Percentiles rank a stretch among this genome's conserved stretches.
These are phyloP conservation scores for Dictyostelium intermedium DNA, from an alignment of 78 protist species.

Conservation along the genomic window DNA sequence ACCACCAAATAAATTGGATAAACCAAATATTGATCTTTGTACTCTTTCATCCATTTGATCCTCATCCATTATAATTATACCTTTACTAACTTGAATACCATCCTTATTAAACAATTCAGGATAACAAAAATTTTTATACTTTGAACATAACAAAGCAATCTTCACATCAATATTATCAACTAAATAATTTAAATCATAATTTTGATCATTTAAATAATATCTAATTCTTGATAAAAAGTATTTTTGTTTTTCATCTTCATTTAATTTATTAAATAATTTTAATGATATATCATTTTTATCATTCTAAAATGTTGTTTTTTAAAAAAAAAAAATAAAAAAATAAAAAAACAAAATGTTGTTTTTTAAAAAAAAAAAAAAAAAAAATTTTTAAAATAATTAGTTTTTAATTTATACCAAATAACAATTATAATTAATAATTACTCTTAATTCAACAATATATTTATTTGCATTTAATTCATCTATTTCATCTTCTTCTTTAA, in stretches of 20 bases:
- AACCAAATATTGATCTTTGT: not conserved
- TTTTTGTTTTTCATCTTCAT: not conserved
- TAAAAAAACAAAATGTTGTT: not conserved
- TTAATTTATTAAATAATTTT: not conserved
- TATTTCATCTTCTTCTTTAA: not conserved
- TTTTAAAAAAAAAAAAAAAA: not conserved
- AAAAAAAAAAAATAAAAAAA: not conserved
- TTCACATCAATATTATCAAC: not conserved
- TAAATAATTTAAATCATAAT: not conserved
- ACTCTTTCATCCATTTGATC: not conserved
- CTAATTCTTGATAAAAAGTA: conserved; percentile 1
- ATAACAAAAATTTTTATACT: not conserved
- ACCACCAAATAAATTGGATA: not conserved
- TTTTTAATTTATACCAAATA: too few species aligned
- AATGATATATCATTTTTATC: not conserved
- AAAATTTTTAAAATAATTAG: not conserved
- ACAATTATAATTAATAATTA: not conserved
- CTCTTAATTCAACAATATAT: not conserved
- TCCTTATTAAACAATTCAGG: not conserved
- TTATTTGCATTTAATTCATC: not conserved
- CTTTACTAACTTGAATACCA: not conserved
- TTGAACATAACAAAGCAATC: not conserved
- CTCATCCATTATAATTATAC: not conserved
- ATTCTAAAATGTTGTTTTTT: not conserved
- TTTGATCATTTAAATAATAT: not conserved